Base-by-base conservation (phyloP, 2,329 filamentous ascomycete species). In the Orbilia blumenaviensis region DNA sequence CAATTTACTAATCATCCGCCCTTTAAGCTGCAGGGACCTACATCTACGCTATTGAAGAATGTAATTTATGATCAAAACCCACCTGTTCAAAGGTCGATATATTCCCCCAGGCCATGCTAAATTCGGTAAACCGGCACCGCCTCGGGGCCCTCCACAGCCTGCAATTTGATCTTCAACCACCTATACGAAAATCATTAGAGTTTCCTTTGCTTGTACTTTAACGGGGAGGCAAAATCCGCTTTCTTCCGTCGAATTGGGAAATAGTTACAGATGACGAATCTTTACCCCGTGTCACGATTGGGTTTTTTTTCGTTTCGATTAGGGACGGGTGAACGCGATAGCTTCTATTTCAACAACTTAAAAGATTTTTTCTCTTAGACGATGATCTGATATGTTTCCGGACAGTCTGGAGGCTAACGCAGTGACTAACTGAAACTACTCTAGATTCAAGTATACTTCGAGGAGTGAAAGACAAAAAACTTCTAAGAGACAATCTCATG, bases 111-210 rank as follows among this genome's bases (percentile, higher is more conserved):
- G 5, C 23, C 42, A 6, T 36, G 23, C 44, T 44, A 8, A n/a
- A 14, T 12, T 56, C 66, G 66, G 66, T 25, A 71, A 71, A 63
- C 66, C 66, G 66, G 66, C 66, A 71, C 56, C 44, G 27, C 52
- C 25, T 56, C 66, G 56, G 56, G 18, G 36, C 52, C 56, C 41
- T 27, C 32, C 36, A n/a, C n/a, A 52, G 38, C 25, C 41, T 63
- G 46, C 32, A 12, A 27, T 18, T 71, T 34, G 56, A 71, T 71
- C 38, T 61, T 29, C 56, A 32, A n/a, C 52, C 52, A 56, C 52
- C 52, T 56, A 25, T 38, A 23, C 52, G 18, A 38, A 56, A 36
- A 3, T n/a, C 14, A 23, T 25, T 56, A n/a, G 18, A 38, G 25
- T 32, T 56, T 38, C 32, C 25, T 54, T 54, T 23, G 14, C 50